Evolutionary conservation across 495 filamentous ascomycete genomes (phyloP), one percentile per base, ranked within the genome.

Genomic region (Glutinoglossum americanum): DNA sequence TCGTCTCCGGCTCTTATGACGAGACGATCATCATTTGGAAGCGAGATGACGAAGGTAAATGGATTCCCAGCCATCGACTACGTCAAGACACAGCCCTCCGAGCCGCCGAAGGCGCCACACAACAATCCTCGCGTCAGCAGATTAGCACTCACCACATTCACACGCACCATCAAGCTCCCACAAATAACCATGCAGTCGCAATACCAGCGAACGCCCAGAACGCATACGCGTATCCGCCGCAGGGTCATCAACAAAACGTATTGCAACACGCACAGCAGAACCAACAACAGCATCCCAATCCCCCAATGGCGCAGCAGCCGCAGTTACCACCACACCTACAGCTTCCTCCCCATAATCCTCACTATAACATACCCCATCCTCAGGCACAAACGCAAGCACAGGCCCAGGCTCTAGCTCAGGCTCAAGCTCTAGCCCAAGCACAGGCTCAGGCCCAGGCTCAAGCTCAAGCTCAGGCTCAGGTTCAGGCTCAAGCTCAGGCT

Each of bases 11-110:
- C 25, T 94, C 87, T 7, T 98, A 98, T 63, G 92, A 98, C 62
- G 87, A 95, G 70, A 86, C 80, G 39, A 86, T 98, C 58, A 84
- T 95, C 60, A 85, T 98, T 54, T 98, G 92, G 92, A 83, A 83
- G 59, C 81, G 85, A 53, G 84, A 89, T 58, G 75, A 74, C 26
- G 79, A 93, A 61, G 89, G 87, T 2, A 74, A 79, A 33, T 98
- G 92, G 90, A 77, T 78, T 32, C 75, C 77, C 56, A 78, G 79
- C 19, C 81, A 87, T 60, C 72, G 74, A 35, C 76, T 96, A 10
- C 75, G 79, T 13, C 89, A 95, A 68, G 80, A 68, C 37, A 73
- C 78, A 56, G 76, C 80, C n/a, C 71, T 73, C 11, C 63, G 64
- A 33, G 74, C 71, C 45, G 76, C 76, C 35, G 60, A 62, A 45